Percentiles rank a stretch among this genome's conserved stretches.
Conservation (phyloP, 176 grass and related monocot species). For the Lolium multiflorum region DNA sequence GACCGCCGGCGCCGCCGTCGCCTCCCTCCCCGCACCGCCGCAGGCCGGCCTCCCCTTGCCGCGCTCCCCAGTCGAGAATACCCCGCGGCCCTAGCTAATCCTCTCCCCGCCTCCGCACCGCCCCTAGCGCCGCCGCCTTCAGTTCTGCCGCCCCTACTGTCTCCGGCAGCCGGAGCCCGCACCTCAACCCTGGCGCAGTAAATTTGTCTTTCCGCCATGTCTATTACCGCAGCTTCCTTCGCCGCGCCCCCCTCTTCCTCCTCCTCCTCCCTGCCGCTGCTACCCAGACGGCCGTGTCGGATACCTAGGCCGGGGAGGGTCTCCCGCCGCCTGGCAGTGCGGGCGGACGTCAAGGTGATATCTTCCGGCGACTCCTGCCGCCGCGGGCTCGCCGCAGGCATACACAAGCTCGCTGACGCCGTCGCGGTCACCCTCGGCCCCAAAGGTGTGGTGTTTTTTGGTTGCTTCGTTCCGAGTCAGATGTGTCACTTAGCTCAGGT, state of each 20-base stretch:
- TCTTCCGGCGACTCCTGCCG: slow-evolving; percentile 68
- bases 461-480: not conserved
- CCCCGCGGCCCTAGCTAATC: not conserved
- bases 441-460: slow-evolving; percentile 56
- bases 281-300: slow-evolving; percentile 26
- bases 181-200: not conserved
- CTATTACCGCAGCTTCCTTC: slow-evolving; percentile 16
- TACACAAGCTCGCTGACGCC: slow-evolving; percentile 91
- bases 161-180: not conserved
- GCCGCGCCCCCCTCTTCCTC: slow-evolving; percentile 5
- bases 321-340: slow-evolving; percentile 44
- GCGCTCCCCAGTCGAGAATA: not conserved
- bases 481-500: not conserved
- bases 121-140: not conserved
- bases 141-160: not conserved
- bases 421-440: slow-evolving; percentile 87
- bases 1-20: not conserved
- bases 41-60: not conserved
- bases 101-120: not conserved
- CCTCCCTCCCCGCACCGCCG: not conserved
- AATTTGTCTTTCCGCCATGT: slow-evolving; percentile 5
- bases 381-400: slow-evolving; percentile 70
- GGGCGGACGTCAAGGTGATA: slow-evolving; percentile 73
- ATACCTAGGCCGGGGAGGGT: not conserved
- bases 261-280: not conserved